Evolutionary conservation across 2,329 filamentous ascomycete species (phyloP).

Genomic region (Trichoderma brevicompactum): DNA sequence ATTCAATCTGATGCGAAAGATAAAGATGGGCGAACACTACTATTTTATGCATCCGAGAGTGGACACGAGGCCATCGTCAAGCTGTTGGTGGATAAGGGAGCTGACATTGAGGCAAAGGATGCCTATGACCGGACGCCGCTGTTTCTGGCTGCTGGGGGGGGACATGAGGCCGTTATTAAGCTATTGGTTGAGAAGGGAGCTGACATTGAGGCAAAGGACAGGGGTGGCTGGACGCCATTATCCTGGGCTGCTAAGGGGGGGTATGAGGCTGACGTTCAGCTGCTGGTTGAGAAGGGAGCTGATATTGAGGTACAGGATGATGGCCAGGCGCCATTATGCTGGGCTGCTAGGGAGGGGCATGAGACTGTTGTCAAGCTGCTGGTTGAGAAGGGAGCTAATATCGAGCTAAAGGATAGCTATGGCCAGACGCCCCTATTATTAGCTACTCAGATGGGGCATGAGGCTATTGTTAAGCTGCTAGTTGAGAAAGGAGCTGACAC

Average conservation of each 20-base stretch:
- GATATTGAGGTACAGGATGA: not conserved
- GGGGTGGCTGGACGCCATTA: not conserved
- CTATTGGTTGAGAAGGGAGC: too few relatives aligned
- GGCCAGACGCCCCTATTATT: too few relatives aligned
- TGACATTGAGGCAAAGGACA: too few relatives aligned
- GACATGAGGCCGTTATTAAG: too few relatives aligned
- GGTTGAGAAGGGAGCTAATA: not conserved
- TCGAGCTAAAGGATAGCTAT: too few relatives aligned
- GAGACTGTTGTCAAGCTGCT: not conserved
- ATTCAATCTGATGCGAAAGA: not conserved
- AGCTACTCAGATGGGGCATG: too few relatives aligned
- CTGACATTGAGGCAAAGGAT: slow-evolving; percentile 1
- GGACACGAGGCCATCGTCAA: not conserved
- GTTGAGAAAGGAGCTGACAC: too few relatives aligned
- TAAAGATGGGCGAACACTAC: not conserved
- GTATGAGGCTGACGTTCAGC: not conserved
- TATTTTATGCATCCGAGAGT: not conserved
- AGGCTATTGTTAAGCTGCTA: too few relatives aligned
- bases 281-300: not conserved
- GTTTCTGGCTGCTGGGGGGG: too few relatives aligned
- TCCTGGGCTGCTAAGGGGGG: not conserved
- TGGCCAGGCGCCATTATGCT: not conserved
- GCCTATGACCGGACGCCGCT: too few relatives aligned
- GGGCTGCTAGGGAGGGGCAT: not conserved
- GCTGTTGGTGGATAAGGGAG: not conserved